Base-by-base conservation (phyloP, 495 filamentous ascomycete species). In the Podospora sp. region DNA sequence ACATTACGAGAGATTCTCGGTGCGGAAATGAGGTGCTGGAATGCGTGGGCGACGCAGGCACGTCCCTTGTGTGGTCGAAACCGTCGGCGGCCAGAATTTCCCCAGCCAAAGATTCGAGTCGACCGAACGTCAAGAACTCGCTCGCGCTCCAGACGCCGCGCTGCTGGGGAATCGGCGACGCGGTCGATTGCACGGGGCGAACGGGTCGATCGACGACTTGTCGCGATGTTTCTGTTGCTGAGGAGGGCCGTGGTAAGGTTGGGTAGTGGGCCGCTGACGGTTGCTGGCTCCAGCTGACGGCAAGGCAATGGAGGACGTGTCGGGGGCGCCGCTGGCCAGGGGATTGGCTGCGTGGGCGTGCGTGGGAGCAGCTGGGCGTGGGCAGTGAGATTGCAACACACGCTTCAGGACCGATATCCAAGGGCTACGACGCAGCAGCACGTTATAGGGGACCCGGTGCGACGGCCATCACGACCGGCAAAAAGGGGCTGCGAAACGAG, bases 1-100 rank as follows among this genome's bases (percentile, higher is more conserved):
- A 72, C 77, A 79, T 79, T 73, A 73, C 69, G 69, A 26, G 18
- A 57, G 46, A 53, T 68, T 46, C 57, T 65, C 36, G 53, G 50
- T 67, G 21, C 26, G 63, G 53, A 65, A 68, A 73, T 67, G 40
- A 29, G 50, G 46, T 53, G 51, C 53, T 67, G 75, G 75, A 74
- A 74, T 76, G 72, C 63, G 63, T 20, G 8, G 59, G 61, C 52
- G 63, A 63, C 66, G 69, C 74, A 72, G 65, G 69, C 69, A 67
- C 69, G 72, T 65, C 67, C 64, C 68, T 71, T 60, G 63, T 71
- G 65, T 50, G 50, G 63, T 65, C 27, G 69, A 62, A 46, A 63
- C 55, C 60, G 26, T 11, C 35, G 16, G 21, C 11, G 16, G 40
- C 50, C 25, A 18, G 3, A 9, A 11, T 51, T 61, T 20, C 50